Conservation (phyloP, 768 basidiomycete species). For the Phylloporus rhodoxanthus region DNA sequence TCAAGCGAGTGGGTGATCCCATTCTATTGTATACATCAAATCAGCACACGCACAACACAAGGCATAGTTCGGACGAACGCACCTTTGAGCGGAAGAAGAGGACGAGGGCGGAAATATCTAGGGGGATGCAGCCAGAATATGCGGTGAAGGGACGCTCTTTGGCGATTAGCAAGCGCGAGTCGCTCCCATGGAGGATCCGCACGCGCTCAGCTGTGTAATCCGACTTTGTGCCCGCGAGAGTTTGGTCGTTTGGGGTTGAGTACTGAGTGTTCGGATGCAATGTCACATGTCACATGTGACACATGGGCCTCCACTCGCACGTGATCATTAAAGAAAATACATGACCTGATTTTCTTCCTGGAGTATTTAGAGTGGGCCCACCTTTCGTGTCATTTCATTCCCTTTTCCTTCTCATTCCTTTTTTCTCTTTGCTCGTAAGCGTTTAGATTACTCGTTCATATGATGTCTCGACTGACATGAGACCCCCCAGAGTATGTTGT, state of each 20-base stretch:
- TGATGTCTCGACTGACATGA: not conserved
- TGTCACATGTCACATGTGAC: too few species aligned
- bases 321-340: not conserved
- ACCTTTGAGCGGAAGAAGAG: slow-evolving; percentile 81
- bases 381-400: not conserved
- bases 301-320: not conserved
- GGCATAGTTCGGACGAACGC: slow-evolving; percentile 10
- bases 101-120: slow-evolving; percentile 60
- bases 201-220: slow-evolving; percentile 49
- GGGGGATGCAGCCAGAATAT: slow-evolving; percentile 61
- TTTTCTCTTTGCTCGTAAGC: not conserved
- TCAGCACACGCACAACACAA: not conserved
- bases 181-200: slow-evolving; percentile 49
- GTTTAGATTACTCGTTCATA: not conserved
- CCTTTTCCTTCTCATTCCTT: not conserved
- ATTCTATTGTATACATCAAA: slow-evolving; percentile 37
- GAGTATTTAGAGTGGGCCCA: not conserved
- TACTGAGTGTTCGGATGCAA: too few species aligned
- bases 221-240: slow-evolving; percentile 30
- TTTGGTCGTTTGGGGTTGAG: slow-evolving; percentile 32
- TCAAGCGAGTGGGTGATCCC: slow-evolving; percentile 77
- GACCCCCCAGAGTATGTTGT: slow-evolving; percentile 2
- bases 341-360: not conserved
- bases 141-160: slow-evolving; percentile 61
- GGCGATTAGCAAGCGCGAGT: slow-evolving; percentile 49